Conservation (phyloP, 148 eudicot genomes). For the Heliosperma pusillum region DNA sequence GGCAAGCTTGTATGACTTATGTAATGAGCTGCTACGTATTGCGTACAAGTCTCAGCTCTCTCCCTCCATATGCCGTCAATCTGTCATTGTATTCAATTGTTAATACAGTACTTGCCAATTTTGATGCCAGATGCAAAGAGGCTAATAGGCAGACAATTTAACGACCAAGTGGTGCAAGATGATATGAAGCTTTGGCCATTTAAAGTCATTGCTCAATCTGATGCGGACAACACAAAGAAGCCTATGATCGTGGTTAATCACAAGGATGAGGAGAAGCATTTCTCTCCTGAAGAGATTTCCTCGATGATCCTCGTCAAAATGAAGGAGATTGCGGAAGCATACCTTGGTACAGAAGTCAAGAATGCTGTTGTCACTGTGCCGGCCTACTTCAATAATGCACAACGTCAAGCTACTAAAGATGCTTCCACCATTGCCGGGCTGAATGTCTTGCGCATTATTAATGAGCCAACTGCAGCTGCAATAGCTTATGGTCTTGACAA, state of each 20-base stretch:
- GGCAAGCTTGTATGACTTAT: no score
- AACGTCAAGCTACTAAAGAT: constrained; percentile 13
- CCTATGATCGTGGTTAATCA: background rate
- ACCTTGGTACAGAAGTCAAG: background rate
- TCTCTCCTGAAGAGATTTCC: background rate
- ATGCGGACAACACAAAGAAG: background rate
- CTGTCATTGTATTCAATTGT: no score
- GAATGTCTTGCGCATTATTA: background rate
- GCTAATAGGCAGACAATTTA: constrained; percentile 9
- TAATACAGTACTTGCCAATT: background rate
- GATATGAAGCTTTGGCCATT: constrained; percentile 12
- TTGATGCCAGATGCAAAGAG: background rate
- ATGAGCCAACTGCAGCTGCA: background rate
- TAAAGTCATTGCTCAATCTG: constrained; percentile 4
- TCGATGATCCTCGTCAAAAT: constrained; percentile 5
- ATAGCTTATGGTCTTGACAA: background rate
- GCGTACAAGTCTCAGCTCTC: no score
- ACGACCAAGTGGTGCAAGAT: background rate
- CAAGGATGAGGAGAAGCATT: background rate
- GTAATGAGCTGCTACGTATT: no score
- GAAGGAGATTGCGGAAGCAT: background rate
- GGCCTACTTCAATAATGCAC: constrained; percentile 24
- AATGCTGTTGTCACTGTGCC: constrained; percentile 25
- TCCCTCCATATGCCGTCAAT: no score
- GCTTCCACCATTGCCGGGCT: constrained; percentile 7